Evolutionary conservation across 768 basidiomycete species (phyloP).

Genomic region (Termitomyces sp.): DNA sequence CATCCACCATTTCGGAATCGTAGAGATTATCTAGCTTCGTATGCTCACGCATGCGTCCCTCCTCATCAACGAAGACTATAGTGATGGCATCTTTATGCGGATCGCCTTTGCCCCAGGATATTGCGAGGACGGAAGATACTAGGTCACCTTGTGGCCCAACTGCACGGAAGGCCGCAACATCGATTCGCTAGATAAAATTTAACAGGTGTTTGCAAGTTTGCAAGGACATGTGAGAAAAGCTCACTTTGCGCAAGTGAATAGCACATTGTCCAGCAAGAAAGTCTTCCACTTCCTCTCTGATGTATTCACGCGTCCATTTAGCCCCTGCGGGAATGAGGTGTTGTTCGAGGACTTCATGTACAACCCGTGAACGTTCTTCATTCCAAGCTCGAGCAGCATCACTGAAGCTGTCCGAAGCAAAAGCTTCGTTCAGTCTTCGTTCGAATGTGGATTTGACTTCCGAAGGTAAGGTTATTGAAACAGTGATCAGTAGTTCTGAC

Average conservation of each 20-base stretch:
- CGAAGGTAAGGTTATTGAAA: conserved; percentile 63
- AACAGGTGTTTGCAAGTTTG: conserved; percentile 11
- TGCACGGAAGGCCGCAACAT: conserved; percentile 72
- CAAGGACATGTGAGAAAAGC: conserved; percentile 22
- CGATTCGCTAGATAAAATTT: conserved; percentile 59
- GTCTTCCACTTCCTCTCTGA: conserved; percentile 91
- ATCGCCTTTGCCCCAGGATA: conserved; percentile 96
- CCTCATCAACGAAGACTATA: conserved; percentile 81
- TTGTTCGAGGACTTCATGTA: conserved; percentile 75
- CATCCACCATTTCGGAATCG: conserved; percentile 61
- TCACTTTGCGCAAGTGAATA: conserved; percentile 64
- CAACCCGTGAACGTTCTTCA: conserved; percentile 70
- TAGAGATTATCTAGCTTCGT: conserved; percentile 84
- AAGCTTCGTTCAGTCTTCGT: conserved; percentile 73
- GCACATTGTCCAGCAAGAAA: conserved; percentile 66
- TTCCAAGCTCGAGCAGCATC: conserved; percentile 92
- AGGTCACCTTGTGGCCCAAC: conserved; percentile 67
- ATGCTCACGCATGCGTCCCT: conserved; percentile 88
- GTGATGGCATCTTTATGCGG: conserved; percentile 87
- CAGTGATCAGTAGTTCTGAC: conserved; percentile 78
- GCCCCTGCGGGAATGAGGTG: conserved; percentile 79
- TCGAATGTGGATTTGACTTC: conserved; percentile 66
- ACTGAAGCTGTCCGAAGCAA: conserved; percentile 79
- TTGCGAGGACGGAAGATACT: conserved; percentile 77
- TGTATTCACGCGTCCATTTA: conserved; percentile 88